Base-by-base conservation (phyloP, 331 rosid species). In the Malus hybrid region DNA sequence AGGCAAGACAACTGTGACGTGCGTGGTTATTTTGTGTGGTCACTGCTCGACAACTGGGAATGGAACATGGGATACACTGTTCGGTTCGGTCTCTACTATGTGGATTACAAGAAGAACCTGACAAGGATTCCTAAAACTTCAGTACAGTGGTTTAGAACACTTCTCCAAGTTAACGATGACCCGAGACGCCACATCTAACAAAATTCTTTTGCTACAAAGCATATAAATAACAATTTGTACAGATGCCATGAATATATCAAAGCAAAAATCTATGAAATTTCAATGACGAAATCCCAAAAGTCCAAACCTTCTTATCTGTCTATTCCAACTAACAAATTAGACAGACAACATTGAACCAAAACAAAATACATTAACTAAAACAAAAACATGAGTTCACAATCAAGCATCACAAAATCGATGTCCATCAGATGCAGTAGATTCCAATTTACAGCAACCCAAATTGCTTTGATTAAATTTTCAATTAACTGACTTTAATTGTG, bases 41-140 rank as follows among this genome's bases (percentile, higher is more conserved):
- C 98, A 32, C 83, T 93, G 83, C 96, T 93, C 33, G 98, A 93
- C 80, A 93, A 91, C 74, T 93, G 98, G 98, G 95, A 93, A 74
- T 93, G 98, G 97, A 93, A 93, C 85, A 19, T 82, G 86, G 98
- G 98, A 31, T 93, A 86, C 62, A 88, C 91, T 5, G 92, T 86
- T 13, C 87, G 97, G 7, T 93, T 93, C 54, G 98, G 96, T 10
- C 97, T 93, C 52, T 93, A 90, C 81, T 93, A 86, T 55, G 96
- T 91, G 33, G 97, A 91, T 80, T 93, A 84, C 87, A 87, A 80
- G 81, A 88, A 86, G 57, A 93, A 93, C 71, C 98, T 93, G 27
- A 91, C 96, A 15, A 87, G 97, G 81, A 87, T 91, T 80, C 96
- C 98, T 18, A 93, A 93, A 87, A 76, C 79, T 77, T 93, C 97